Conservation (phyloP, 1,139 yeast species). For the Pichia sp. region DNA sequence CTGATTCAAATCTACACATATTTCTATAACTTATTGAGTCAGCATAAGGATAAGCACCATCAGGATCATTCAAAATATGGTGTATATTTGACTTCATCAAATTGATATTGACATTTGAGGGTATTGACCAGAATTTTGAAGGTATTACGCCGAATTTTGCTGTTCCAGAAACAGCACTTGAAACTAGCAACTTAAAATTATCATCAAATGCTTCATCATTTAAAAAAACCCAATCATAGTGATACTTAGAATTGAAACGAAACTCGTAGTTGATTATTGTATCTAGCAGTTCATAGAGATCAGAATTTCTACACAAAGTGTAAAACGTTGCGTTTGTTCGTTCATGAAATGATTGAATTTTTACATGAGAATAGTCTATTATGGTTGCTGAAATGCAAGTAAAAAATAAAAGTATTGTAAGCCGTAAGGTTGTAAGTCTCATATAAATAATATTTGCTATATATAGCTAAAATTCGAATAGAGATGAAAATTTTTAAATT, state of each 20-base stretch:
- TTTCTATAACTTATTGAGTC: constrained; percentile 58
- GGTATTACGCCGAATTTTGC: constrained; percentile 61
- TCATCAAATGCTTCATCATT: constrained; percentile 49
- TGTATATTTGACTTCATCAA: constrained; percentile 46
- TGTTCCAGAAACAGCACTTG: constrained; percentile 49
- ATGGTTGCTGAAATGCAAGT: too few species aligned
- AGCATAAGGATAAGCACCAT: constrained; percentile 36
- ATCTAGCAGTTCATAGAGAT: constrained; percentile 41
- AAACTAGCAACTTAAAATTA: constrained; percentile 39
- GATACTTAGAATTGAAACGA: constrained; percentile 46
- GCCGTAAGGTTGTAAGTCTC: too few species aligned
- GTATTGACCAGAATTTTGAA: constrained; percentile 62
- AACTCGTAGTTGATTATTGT: constrained; percentile 51
- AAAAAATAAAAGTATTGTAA: too few species aligned
- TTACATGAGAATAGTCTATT: too few species aligned
- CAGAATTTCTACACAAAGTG: constrained; percentile 55
- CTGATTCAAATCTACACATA: constrained; percentile 73
- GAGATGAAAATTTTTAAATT: too few species aligned
- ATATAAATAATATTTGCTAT: too few species aligned
- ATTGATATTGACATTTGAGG: constrained; percentile 51
- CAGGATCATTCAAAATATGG: constrained; percentile 32
- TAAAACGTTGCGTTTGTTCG: constrained; percentile 43
- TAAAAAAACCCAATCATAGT: constrained; percentile 60
- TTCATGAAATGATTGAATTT: background rate
- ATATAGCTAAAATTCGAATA: too few species aligned